Evolutionary conservation across 306 rosid genomes (phyloP), one percentile per base, ranked within the genome.

Genomic region (Cajanus cajan): DNA sequence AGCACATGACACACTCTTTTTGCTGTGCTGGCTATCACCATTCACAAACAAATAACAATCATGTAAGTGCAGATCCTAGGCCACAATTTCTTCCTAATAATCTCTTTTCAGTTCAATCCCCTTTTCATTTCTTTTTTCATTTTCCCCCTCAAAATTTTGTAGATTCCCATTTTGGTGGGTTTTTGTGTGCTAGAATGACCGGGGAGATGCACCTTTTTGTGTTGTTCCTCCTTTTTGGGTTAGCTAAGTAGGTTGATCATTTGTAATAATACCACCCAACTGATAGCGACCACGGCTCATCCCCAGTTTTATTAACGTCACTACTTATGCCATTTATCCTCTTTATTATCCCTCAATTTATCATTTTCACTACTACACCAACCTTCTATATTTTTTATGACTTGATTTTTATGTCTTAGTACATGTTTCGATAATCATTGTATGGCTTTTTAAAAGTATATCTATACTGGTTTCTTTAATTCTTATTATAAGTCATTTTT

Each of bases 1-100:
- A 73, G 87, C 92, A 89, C 88, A 91, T 91, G 93, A 86, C 67
- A 47, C 3, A 19, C 88, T 74, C 71, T 82, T 81, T 80, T 78
- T 81, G 72, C 52, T 83, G 72, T 82, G 89, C 88, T 89, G 89
- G 77, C 81, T 71, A 14, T 81, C 86, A 86, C 82, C 59, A 57
- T 24, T 25, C 41, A 4, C 2, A 48, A 28, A 71, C n/a, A n/a
- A n/a, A n/a, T n/a, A n/a, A n/a, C 79, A 36, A 67, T 78, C 71
- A 66, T 64, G 54, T 52, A 41, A 57, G 14, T 65, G 62, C 76
- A 57, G 44, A 61, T 61, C 69, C 24, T 36, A 47, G 52, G 25
- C 54, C 78, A 50, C 47, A 33, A 4, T 36, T 61, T 55, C 66
- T 73, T 73, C 67, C 50, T 73, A 36, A 54, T 73, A 28, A 28